A percentile compares a stretch with the other conserved stretches of the same genome.
These are phyloP conservation scores for Geosmithia morbida DNA, from an alignment of 2,329 filamentous ascomycete species.

Conservation along the genomic window DNA sequence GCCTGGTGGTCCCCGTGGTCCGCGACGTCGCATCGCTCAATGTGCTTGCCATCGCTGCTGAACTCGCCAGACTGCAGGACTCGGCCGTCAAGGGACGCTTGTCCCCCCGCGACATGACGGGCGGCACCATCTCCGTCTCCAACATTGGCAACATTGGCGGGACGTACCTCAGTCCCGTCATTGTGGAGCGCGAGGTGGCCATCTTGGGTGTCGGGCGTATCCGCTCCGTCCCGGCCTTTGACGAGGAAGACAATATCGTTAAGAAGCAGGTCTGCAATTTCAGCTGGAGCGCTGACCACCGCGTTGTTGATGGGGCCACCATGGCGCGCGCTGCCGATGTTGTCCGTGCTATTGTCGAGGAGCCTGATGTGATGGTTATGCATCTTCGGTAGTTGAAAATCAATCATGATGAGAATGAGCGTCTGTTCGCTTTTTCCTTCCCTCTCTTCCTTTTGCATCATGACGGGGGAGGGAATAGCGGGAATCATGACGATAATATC, in stretches of 20 bases:
- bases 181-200: constrained; percentile 80
- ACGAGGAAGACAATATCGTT: constrained; percentile 42
- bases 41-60: constrained; percentile 63
- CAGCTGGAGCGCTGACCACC: constrained; percentile 93
- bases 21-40: constrained; percentile 67
- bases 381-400: constrained; percentile 46
- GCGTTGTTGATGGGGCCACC: constrained; percentile 87
- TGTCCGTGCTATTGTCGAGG: constrained; percentile 65
- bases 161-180: constrained; percentile 79
- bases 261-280: constrained; percentile 75
- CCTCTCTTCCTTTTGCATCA: too few relatives aligned
- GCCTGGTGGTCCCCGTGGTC: constrained; percentile 84
- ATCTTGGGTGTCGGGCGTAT: constrained; percentile 82
- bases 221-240: constrained; percentile 69
- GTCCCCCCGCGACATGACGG: constrained; percentile 57
- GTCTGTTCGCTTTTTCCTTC: too few relatives aligned
- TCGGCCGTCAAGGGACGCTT: constrained; percentile 67
- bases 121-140: constrained; percentile 87
- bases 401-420: constrained; percentile 1
- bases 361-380: constrained; percentile 76
- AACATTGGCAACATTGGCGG: constrained; percentile 95
- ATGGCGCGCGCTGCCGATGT: constrained; percentile 82
- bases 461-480: too few relatives aligned
- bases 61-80: constrained; percentile 58
- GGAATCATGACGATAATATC: too few relatives aligned